Base-by-base conservation (phyloP, 345 rosid genomes). In the Angophora floribunda region DNA sequence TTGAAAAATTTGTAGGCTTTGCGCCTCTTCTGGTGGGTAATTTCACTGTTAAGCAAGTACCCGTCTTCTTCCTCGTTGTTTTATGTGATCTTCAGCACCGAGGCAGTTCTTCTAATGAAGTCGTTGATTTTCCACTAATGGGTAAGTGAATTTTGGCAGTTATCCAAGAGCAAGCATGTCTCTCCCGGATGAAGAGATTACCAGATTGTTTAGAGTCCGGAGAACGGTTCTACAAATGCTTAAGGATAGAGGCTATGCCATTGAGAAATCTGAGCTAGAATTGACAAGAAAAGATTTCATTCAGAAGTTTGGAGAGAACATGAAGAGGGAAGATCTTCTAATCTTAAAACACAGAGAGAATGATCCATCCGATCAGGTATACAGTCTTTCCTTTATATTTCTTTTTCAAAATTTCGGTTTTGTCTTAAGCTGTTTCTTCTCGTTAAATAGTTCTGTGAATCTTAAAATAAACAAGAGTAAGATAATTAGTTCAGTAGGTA, bases 181-280 rank as follows among this genome's bases (percentile, higher is more conserved):
- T 19, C 89, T 88, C 10, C 59, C 75, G 24, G 94, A 94, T 6
- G 95, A 92, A 59, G 94, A 92, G 90, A 90, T 94, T 89, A 92
- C 95, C 10, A 94, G 88, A 89, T 86, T 91, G n/a, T 95, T 90
- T 89, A 94, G 91, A 89, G 92, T 91, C 10, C 93, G 94, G 22
- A 92, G 92, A 28, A 95, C 95, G 15, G 93, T 92, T 11, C 28
- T 95, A 80, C 91, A 95, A 89, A 95, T 95, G 95, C 93, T 95
- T 44, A 92, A 88, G 82, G 96, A 95, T 87, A 90, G 96, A 85
- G 94, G 95, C 36, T 95, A 92, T 87, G 85, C 13, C 4, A 89
- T 95, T 24, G 90, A 92, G 78, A 89, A 91, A 13, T 91, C 92
- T 51, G 96, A 94, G n/a, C 19, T 95, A n/a, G 87, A 88, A 49